Evolutionary conservation across 2,329 filamentous ascomycete species (phyloP).

Genomic region (Cladosporium sp.): DNA sequence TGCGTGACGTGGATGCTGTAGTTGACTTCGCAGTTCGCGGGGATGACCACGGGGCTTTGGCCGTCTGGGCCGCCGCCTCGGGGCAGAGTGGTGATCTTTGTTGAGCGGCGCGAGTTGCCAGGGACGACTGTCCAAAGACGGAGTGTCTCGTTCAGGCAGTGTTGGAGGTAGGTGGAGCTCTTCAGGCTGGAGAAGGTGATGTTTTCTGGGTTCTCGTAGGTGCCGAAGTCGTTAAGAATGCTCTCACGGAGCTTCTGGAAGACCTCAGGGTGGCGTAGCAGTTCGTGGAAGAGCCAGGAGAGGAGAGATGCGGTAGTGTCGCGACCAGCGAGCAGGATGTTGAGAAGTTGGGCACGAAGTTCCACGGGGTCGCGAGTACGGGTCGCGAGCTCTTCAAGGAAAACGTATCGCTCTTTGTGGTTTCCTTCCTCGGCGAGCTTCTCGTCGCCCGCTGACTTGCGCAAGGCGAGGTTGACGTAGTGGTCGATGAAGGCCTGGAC

Average conservation of each 20-base stretch:
- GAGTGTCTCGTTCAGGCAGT: constrained; percentile 55
- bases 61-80: constrained; percentile 57
- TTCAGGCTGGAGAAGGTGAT: constrained; percentile 64
- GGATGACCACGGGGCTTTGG: constrained; percentile 54
- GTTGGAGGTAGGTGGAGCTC: constrained; percentile 64
- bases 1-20: constrained; percentile 40
- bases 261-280: constrained; percentile 52
- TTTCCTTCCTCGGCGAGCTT: constrained; percentile 29
- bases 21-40: constrained; percentile 33
- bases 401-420: constrained; percentile 45
- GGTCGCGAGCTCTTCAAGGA: constrained; percentile 49
- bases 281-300: constrained; percentile 55
- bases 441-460: constrained; percentile 29
- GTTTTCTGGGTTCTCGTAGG: constrained; percentile 42
- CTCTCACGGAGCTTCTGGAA: constrained; percentile 53
- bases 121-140: constrained; percentile 78
- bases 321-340: constrained; percentile 68
- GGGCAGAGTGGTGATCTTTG: constrained; percentile 73
- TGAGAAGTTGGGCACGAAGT: constrained; percentile 48
- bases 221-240: constrained; percentile 50
- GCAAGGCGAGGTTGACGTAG: constrained; percentile 48
- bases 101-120: constrained; percentile 71
- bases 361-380: constrained; percentile 46
- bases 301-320: constrained; percentile 58
- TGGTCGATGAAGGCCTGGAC: constrained; percentile 48